Base-by-base conservation (phyloP, 2,329 filamentous ascomycete genomes). In the Venturia effusa region DNA sequence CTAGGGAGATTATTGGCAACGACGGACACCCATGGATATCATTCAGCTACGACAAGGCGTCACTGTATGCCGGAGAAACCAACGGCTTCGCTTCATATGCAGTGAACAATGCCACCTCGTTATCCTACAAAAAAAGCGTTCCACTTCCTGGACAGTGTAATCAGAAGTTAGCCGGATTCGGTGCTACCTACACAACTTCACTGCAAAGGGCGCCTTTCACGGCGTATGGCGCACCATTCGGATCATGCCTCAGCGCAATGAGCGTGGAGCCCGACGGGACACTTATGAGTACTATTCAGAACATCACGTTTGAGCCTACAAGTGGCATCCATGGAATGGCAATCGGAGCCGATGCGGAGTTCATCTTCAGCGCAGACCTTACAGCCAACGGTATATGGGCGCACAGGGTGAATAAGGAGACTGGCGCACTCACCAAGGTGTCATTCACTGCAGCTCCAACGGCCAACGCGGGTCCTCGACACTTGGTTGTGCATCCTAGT, bases 1-100 rank as follows among this genome's bases (percentile, higher is more conserved):
- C 94, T 72, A 92, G 93, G 78, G 85, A 87, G 69, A 94, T 89
- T 1, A 84, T 94, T 64, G 88, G 90, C 4, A 77, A 88, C 62
- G 88, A 93, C 67, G 90, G 95, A 76, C 89, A 91, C 11, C 95
- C 90, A 65, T 96, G 91, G 91, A 93, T 96, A 88, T 88, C 90
- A 19, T 94, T 96, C 71, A 88, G 90, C 74, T 91, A 81, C 63
- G 84, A 78, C 34, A 63, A 63, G 32, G 45, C 61, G 2, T 15
- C 30, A 4, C 61, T 43, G 48, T 24, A 39, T 24, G 3, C 34
- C 59, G 60, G 57, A 39, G 17, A 45, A 61, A 13, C 43, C 48
- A 65, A 59, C 5, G 61, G 45, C 0, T 63, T 63, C n/a, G 51
- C 61, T 27, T 63, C 61, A 15, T 68, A 64, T 66, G 37, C 57